phyloP scores from a whole-genome alignment of 306 rosid species.

The Sesbania bispinosa region DNA sequence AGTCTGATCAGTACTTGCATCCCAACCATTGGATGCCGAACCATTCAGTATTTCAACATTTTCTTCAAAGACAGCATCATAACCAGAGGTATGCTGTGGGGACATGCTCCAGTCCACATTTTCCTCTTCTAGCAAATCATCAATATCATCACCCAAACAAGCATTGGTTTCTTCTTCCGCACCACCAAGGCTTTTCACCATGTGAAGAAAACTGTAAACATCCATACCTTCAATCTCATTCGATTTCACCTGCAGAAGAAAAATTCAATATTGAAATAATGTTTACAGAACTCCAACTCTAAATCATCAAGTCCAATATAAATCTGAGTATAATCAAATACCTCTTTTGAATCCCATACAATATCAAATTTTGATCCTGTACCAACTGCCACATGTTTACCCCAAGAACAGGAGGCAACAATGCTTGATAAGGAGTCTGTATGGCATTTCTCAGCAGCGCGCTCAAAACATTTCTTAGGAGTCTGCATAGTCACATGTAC shows the following conservation, averaged over 20 bases:
- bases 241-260: constrained; percentile 48
- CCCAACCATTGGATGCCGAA: constrained; percentile 30
- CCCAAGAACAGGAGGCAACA: constrained; percentile 98
- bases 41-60: constrained; percentile 34
- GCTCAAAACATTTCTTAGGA: constrained; percentile 86
- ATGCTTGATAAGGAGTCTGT: constrained; percentile 73
- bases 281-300: neutral
- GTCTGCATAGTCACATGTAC: constrained; percentile 51
- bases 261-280: constrained; percentile 8
- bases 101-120: constrained; percentile 45
- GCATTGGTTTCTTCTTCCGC: constrained; percentile 56
- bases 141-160: constrained; percentile 76
- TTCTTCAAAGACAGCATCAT: constrained; percentile 77
- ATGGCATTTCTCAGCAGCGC: constrained; percentile 89
- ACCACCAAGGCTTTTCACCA: constrained; percentile 50
- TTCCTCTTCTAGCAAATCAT: constrained; percentile 63
- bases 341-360: constrained; percentile 77
- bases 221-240: constrained; percentile 58
- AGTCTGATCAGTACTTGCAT: neutral
- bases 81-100: constrained; percentile 51
- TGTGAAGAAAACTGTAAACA: constrained; percentile 67
- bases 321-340: constrained; percentile 19
- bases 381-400: constrained; percentile 86
- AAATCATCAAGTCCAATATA: constrained; percentile 16
- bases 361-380: constrained; percentile 89